Evolutionary conservation across 2,329 filamentous ascomycete species (phyloP).

Genomic region (Cercospora berteroae): DNA sequence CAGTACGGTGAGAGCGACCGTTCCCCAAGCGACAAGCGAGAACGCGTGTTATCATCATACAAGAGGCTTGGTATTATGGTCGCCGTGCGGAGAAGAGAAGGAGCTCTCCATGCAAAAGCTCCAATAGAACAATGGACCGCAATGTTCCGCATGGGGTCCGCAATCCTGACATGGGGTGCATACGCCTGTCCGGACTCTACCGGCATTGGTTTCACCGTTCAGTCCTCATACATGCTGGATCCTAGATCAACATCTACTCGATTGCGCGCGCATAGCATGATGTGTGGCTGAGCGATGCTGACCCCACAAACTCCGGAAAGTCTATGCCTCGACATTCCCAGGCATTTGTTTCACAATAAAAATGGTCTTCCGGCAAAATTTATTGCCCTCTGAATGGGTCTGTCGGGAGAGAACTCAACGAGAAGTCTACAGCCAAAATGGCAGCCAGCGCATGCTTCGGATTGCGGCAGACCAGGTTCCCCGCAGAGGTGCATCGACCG

Average conservation of each 20-base stretch:
- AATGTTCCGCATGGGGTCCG: background rate
- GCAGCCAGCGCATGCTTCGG: constrained; percentile 4
- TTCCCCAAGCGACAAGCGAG: constrained; percentile 2
- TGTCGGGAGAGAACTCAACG: background rate
- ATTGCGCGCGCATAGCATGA: constrained; percentile 2
- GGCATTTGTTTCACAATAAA: background rate
- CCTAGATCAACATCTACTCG: background rate
- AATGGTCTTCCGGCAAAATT: background rate
- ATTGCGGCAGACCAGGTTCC: constrained; percentile 17
- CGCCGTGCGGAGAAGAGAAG: constrained; percentile 1
- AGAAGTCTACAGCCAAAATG: background rate
- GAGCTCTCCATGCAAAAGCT: background rate
- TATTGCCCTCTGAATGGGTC: background rate
- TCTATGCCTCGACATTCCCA: background rate
- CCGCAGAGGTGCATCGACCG: constrained; percentile 9
- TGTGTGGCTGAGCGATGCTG: background rate
- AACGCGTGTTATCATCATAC: background rate
- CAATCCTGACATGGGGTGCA: background rate
- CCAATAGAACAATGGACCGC: constrained; percentile 7
- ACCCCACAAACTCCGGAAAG: background rate
- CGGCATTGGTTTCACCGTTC: background rate
- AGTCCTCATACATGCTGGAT: background rate
- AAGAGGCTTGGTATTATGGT: background rate
- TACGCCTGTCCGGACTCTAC: background rate
- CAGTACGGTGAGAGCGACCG: background rate